Evolutionary conservation across 148 eudicot species (phyloP), one percentile per base, ranked within the genome.

Genomic region (Nyssa sinensis): DNA sequence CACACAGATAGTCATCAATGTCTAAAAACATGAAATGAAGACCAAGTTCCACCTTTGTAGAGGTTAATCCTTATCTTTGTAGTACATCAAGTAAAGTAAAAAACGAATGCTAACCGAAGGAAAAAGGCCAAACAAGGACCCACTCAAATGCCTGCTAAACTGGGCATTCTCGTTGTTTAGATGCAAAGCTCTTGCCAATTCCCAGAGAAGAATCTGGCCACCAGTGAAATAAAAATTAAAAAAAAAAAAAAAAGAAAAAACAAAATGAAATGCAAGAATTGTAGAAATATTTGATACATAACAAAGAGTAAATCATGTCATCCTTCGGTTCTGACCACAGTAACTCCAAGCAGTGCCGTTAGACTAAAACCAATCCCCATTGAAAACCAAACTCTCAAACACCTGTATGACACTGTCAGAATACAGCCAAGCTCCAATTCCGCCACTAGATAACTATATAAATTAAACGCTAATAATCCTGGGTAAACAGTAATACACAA

Each of bases 281-380:
- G 23, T 7, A 41, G 28, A 63, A 19, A 62, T 67, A 31, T 19
- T 23, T 76, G 29, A 25, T 35, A 51, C 19, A 13, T 7, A 64
- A 32, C 33, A 75, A n/a, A 31, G 4, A 28, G 62, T 16, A 23
- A 63, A 41, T n/a, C 1, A 47, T 62, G 66, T 28, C 35, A 17
- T 5, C 39, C 14, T 49, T 30, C 39, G 63, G 65, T 62, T 53
- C 87, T 81, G 12, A 93, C 98, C 88, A 88, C 28, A 58, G 82
- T 81, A 57, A 86, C 91, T 77, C 90, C 98, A 70, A 91, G 61
- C 77, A 94, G 80, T 65, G 90, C 77, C 55, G 90, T 74, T 51
- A 90, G 76, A 84, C 90, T 81, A 78, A 94, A 89, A 64, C 97
- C 97, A 81, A 82, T 70, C 49, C 98, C 98, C 65, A 88, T 77